phyloP scores from a whole-genome alignment of 2,329 filamentous ascomycete genomes.

The Fusarium algeriense region DNA sequence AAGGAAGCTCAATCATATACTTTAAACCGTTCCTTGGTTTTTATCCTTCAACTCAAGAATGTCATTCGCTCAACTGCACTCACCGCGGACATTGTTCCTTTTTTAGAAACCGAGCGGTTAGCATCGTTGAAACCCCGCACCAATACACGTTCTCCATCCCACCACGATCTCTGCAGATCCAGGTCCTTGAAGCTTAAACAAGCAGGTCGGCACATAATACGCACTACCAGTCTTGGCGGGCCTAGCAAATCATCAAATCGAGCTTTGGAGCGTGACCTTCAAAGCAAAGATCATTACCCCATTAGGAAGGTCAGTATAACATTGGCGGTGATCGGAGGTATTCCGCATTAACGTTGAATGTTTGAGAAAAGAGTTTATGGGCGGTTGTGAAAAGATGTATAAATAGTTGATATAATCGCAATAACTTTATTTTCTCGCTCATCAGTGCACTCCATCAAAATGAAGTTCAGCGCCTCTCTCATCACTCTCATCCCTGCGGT shows the following conservation, averaged over 20 bases:
- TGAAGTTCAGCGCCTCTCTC: conserved; percentile 50
- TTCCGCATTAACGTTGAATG: neutral
- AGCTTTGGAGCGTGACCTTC: conserved; percentile 24
- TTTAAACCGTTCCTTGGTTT: conserved; percentile 1
- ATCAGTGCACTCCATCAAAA: conserved; percentile 26
- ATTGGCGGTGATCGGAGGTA: neutral
- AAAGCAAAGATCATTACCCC: conserved; percentile 27
- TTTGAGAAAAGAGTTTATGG: neutral
- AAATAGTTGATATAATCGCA: conserved; percentile 13
- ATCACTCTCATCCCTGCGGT: conserved; percentile 42
- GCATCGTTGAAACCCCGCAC: conserved; percentile 26
- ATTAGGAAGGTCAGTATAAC: conserved; percentile 27
- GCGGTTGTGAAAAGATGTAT: neutral
- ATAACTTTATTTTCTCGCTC: neutral
- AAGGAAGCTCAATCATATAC: conserved; percentile 3
- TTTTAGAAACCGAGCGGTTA: conserved; percentile 14
- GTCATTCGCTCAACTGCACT: neutral
- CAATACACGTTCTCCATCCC: conserved; percentile 16
- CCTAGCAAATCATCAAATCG: conserved; percentile 25
- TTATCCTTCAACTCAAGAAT: neutral
- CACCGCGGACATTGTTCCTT: conserved; percentile 13
- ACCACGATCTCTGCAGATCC: conserved; percentile 28
- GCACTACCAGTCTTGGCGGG: neutral
- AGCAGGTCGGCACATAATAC: conserved; percentile 7
- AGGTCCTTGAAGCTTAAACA: conserved; percentile 15